Conservation (phyloP, 495 filamentous ascomycete species). For the Apodospora peruviana region DNA sequence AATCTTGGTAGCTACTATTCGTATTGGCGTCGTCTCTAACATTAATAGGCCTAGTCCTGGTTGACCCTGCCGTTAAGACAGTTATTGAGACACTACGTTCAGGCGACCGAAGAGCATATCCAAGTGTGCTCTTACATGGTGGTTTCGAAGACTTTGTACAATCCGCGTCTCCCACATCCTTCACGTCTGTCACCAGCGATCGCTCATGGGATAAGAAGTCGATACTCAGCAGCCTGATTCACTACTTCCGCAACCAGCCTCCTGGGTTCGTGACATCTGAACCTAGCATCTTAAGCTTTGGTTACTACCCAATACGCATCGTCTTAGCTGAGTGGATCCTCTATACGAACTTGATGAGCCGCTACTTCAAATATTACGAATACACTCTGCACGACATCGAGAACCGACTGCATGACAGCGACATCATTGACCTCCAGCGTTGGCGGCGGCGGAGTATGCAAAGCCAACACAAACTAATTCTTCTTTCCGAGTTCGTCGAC, state of each 20-base stretch:
- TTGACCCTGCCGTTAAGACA: constrained; percentile 2
- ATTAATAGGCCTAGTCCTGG: constrained; percentile 6
- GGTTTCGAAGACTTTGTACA: constrained; percentile 8
- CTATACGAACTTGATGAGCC: constrained; percentile 6
- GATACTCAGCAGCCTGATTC: constrained; percentile 5
- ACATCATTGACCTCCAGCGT: constrained; percentile 8
- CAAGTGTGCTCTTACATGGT: constrained; percentile 6
- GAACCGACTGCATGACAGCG: constrained; percentile 5
- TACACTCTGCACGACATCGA: constrained; percentile 6
- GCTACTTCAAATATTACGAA: constrained; percentile 10
- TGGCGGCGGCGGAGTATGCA: constrained; percentile 8
- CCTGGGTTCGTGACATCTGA: constrained; percentile 2
- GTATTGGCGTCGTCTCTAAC: not conserved
- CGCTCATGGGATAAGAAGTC: constrained; percentile 1
- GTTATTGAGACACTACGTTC: constrained; percentile 4
- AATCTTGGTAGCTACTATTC: not conserved
- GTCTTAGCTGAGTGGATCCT: constrained; percentile 8
- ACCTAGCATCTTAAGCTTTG: constrained; percentile 6
- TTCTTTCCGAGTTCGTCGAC: constrained; percentile 6
- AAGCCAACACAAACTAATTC: constrained; percentile 8
- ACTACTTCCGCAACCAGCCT: constrained; percentile 7
- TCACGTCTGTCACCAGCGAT: constrained; percentile 2
- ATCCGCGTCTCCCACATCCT: constrained; percentile 3
- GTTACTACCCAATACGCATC: constrained; percentile 11
- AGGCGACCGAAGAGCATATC: constrained; percentile 2